phyloP scores from a whole-genome alignment of 2,329 filamentous ascomycete species.

The Pyricularia sp. region DNA sequence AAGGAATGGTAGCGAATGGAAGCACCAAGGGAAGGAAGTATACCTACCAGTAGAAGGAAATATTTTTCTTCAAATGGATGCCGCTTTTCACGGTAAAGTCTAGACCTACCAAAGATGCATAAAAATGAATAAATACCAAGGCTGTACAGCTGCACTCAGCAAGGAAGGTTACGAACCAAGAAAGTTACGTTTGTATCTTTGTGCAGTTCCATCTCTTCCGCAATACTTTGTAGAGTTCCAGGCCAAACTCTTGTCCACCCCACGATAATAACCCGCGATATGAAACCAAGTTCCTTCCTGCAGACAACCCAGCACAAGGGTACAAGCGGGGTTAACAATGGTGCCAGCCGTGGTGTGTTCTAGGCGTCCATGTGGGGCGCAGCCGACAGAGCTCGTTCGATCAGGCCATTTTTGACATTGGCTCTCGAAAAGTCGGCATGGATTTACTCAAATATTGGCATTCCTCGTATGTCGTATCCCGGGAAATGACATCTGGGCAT shows the following conservation, averaged over 20 bases:
- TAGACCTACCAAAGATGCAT: background rate
- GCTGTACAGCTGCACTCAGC: background rate
- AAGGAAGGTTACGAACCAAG: background rate
- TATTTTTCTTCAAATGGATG: background rate
- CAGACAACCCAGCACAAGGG: background rate
- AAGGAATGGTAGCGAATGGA: background rate
- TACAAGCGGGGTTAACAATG: background rate
- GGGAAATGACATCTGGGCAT: background rate
- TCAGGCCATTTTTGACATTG: slow-evolving; percentile 1
- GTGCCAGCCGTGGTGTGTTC: background rate
- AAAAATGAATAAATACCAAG: background rate
- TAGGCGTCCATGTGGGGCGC: background rate
- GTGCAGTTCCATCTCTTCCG: background rate
- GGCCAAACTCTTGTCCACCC: background rate
- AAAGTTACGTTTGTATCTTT: background rate
- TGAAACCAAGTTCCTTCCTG: background rate
- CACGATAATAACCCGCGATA: slow-evolving; percentile 1
- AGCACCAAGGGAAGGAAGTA: background rate
- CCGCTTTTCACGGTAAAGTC: background rate
- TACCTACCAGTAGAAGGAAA: too few species aligned
- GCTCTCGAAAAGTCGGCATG: background rate
- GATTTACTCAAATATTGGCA: background rate
- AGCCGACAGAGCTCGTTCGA: background rate
- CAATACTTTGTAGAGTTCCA: background rate
- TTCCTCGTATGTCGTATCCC: background rate